Evolutionary conservation across 2,329 filamentous ascomycete species (phyloP).

Genomic region (Shiraia bambusicola): DNA sequence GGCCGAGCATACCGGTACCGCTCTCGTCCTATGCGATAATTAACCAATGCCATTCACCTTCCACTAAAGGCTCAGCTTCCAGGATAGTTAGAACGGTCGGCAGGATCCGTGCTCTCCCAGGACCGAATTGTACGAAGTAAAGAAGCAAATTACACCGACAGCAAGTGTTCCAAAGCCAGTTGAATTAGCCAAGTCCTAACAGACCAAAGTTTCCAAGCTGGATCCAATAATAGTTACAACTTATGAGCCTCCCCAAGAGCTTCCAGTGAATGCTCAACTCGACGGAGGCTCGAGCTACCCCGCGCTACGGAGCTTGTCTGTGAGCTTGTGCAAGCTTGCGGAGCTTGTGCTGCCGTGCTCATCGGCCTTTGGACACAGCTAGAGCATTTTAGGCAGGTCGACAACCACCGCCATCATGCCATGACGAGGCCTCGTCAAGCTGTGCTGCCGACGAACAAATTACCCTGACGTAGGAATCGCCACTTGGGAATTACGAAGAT

Average conservation of each 20-base stretch:
- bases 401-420: background rate
- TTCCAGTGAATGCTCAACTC: background rate
- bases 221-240: no score
- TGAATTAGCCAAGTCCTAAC: no score
- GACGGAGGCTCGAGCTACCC: conserved; percentile 1
- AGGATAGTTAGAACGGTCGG: conserved; percentile 4
- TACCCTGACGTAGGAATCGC: no score
- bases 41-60: conserved; percentile 10
- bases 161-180: no score
- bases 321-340: conserved; percentile 17
- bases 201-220: no score
- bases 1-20: no score
- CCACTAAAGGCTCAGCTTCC: conserved; percentile 15
- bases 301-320: conserved; percentile 4
- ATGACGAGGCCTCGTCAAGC: no score
- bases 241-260: no score
- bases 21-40: conserved; percentile 4
- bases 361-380: conserved; percentile 5
- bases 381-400: conserved; percentile 22
- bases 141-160: background rate
- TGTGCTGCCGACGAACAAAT: no score
- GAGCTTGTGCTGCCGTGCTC: conserved; percentile 18
- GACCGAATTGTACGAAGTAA: background rate
- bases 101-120: conserved; percentile 3
- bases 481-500: no score